Evolutionary conservation across 352 stramenopile genomes (phyloP), one percentile per base, ranked within the genome.

Genomic region (Phytopythium ostracodes): DNA sequence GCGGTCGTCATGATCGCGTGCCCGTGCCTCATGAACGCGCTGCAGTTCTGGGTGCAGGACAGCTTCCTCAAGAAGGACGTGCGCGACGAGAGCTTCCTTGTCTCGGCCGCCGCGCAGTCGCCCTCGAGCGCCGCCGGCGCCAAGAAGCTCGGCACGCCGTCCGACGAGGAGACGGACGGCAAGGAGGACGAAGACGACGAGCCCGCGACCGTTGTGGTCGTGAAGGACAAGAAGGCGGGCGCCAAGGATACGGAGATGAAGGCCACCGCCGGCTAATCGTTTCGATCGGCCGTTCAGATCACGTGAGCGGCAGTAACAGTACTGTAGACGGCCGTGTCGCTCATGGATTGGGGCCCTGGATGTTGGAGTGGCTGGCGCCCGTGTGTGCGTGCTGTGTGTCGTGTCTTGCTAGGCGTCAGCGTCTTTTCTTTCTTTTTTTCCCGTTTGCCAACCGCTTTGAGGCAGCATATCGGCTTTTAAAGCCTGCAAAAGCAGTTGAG

Each of bases 1-100:
- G 73, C 69, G 27, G 60, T 96, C 54, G 88, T 96, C 46, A 96
- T 96, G 88, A 91, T 96, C 56, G 83, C 79, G 8, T 96, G 88
- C 66, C 88, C 88, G 46, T 92, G 82, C 60, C 58, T 95, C 22
- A 95, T 96, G 86, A 96, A 96, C 66, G 87, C 81, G 18, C 56
- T 95, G 50, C 88, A 96, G 61, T 96, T 95, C 62, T 96, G 86
- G 86, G 72, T 96, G 36, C 88, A 96, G 67, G 88, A 96, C 75
- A 94, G 77, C 70, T 96, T 94, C 68, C 79, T 96, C 55, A 96
- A 95, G 64, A 93, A 95, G 62, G 83, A 92, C 49, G 70, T 88
- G 11, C 73, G 73, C 11, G 72, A 87, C 52, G 79, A 88, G 60
- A 84, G 76, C 62, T 69, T 81, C 49, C 64, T 84, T 33, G 71